phyloP scores from a whole-genome alignment of 768 basidiomycete genomes.

The Gyrodon lividus region DNA sequence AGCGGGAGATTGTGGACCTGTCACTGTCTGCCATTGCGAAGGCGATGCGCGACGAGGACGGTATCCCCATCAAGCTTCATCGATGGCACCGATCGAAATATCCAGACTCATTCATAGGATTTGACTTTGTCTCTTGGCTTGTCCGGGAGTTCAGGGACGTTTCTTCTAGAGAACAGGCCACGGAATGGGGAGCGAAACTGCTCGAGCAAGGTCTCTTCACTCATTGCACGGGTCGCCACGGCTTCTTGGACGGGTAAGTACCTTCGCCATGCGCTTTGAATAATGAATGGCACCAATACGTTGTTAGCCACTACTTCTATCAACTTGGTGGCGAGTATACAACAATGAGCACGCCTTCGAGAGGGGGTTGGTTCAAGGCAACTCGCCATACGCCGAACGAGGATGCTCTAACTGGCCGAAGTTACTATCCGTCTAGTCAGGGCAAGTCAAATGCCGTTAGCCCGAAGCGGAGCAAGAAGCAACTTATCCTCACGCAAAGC shows the following conservation, averaged over 20 bases:
- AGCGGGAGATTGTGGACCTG: conserved; percentile 69
- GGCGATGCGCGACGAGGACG: conserved; percentile 83
- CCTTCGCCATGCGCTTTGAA: background rate
- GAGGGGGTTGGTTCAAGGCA: conserved; percentile 64
- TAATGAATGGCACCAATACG: conserved; percentile 1
- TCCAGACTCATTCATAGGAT: conserved; percentile 83
- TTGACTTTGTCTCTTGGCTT: conserved; percentile 89
- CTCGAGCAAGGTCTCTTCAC: conserved; percentile 83
- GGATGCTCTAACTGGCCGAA: conserved; percentile 37
- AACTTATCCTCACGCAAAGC: conserved; percentile 79
- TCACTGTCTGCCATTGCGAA: conserved; percentile 64
- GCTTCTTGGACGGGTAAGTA: conserved; percentile 83
- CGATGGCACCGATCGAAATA: conserved; percentile 79
- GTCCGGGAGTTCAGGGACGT: conserved; percentile 90
- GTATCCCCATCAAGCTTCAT: conserved; percentile 79
- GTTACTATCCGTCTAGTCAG: conserved; percentile 37
- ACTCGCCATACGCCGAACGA: conserved; percentile 43
- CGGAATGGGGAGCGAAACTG: conserved; percentile 75
- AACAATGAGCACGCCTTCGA: conserved; percentile 61
- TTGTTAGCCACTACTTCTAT: conserved; percentile 81
- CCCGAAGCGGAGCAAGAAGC: conserved; percentile 52
- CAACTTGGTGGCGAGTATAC: conserved; percentile 76
- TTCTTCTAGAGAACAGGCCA: conserved; percentile 74
- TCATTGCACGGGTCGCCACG: conserved; percentile 75
- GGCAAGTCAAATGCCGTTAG: conserved; percentile 37